Base-by-base conservation (phyloP, 2,329 filamentous ascomycete species). In the Claviceps sp. region DNA sequence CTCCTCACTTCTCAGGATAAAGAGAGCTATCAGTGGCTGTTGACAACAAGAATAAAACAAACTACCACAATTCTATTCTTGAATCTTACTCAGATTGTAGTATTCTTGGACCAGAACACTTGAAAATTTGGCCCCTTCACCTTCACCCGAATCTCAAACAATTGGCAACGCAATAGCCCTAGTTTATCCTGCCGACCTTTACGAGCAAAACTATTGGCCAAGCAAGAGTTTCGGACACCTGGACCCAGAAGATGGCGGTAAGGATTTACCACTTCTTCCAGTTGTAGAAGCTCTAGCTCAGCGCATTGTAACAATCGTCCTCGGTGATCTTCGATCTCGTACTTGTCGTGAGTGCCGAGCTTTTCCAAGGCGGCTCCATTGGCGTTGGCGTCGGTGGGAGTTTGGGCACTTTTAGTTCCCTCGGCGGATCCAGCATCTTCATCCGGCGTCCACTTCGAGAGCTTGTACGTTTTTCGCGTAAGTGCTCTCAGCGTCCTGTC, bases 221-320 rank as follows among this genome's bases (percentile, higher is more conserved):
- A 26, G 24, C 24, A 26, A 26, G 24, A 26, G 24, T 26, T 7
- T 26, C 24, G 4, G 84, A 87, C 1, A 81, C 78, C 62, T 87
- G 84, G 5, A 87, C 82, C 58, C 82, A 69, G 70, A 87, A 87
- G 64, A 87, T 85, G 63, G 87, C 74, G 17, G 74, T 75, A 52
- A 87, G 75, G 59, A 87, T 85, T 61, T 72, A 78, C 84, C 84
- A 88, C 68, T 88, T 88, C 68, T 80, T 84, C 69, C 68, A 74
- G 13, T 57, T 64, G 0, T 81, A 69, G 56, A 78, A 87, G 8
- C 71, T 70, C 61, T 75, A 87, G 50, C 82, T 83, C 0, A 88
- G 72, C 60, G 86, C 73, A 17, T 77, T 73, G 63, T 82, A 83
- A 66, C 81, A 85, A 58, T 85, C 81, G 38, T 72, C 68, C 48